These are phyloP conservation scores for Carpinus viminea DNA, from an alignment of 306 rosid genomes.

Conservation along the genomic window DNA sequence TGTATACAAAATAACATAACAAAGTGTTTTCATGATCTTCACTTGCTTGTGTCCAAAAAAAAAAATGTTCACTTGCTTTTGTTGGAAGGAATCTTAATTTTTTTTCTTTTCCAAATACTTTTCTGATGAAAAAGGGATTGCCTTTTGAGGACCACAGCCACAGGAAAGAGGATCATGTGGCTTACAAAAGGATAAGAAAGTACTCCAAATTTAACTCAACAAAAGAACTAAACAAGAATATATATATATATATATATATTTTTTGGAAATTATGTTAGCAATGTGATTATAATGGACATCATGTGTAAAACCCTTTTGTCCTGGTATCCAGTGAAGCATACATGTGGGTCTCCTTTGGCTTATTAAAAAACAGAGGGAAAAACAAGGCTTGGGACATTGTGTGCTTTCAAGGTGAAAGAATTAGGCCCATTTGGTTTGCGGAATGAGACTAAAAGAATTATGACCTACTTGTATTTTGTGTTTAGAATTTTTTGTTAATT, in stretches of 20 bases:
- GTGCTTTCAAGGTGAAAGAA: not conserved
- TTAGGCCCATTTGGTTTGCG: not conserved
- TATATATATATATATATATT: no score
- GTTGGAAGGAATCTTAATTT: not conserved
- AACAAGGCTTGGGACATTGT: not conserved
- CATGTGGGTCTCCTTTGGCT: not conserved
- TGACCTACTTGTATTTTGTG: not conserved
- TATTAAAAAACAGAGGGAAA: not conserved
- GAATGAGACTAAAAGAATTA: no score
- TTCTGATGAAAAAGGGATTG: not conserved
- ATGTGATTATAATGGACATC: not conserved
- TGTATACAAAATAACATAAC: not conserved
- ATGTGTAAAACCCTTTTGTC: not conserved
- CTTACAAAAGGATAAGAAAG: not conserved
- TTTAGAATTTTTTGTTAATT: not conserved
- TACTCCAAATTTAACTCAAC: not conserved
- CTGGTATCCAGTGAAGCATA: not conserved
- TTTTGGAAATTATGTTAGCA: not conserved
- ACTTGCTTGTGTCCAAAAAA: no score
- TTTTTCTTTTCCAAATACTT: not conserved
- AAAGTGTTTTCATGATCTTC: not conserved
- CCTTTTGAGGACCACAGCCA: not conserved
- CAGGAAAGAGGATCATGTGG: not conserved
- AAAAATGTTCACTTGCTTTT: not conserved
- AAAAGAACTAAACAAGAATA: not conserved